Base-by-base conservation (phyloP, 345 rosid species). In the Orychophragmus violaceus region DNA sequence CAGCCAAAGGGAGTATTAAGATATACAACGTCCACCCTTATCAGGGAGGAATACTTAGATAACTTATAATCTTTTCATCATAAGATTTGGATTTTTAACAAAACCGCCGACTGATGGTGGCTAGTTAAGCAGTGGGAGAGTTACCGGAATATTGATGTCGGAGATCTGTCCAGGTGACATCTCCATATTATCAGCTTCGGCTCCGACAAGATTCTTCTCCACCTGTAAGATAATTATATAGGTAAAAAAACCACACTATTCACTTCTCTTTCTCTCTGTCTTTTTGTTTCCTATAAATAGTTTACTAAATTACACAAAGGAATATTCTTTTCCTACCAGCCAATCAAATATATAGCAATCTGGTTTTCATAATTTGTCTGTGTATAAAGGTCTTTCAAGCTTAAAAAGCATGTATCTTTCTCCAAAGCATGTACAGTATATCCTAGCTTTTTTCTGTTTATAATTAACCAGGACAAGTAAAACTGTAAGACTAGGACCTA, bases 81-180 rank as follows among this genome's bases (percentile, higher is more conserved):
- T 56, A 48, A 46, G 35, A 55, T 44, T 55, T 27, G 11, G 57
- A 48, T 33, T 33, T 48, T 44, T 1, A 36, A 18, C 29, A 24
- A 4, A 35, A 35, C 57, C 64, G 5, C 70, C 69, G 39, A 6
- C 5, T 25, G 8, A 28, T 23, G 69, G 41, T 53, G 30, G 57
- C 37, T 59, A 66, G 59, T 32, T 66, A 44, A 66, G 68, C 41
- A 66, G 50, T 14, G 42, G 77, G 30, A 73, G 77, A 42, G 77
- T 73, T 5, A 66, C 39, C 41, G 68, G 77, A 59, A 59, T 12
- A 52, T 33, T 33, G 30, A 17, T 11, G 50, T 66, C 68, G 33
- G 57, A 41, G 32, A 73, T 33, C 18, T 59, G 37, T 59, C 49
- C 63, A 51, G 57, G 62, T 60, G 72, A 41, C 13, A 60, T 32